Evolutionary conservation across 805 yeast genomes (phyloP), one percentile per base, ranked within the genome.

Genomic region (Spathaspora arborariae): DNA sequence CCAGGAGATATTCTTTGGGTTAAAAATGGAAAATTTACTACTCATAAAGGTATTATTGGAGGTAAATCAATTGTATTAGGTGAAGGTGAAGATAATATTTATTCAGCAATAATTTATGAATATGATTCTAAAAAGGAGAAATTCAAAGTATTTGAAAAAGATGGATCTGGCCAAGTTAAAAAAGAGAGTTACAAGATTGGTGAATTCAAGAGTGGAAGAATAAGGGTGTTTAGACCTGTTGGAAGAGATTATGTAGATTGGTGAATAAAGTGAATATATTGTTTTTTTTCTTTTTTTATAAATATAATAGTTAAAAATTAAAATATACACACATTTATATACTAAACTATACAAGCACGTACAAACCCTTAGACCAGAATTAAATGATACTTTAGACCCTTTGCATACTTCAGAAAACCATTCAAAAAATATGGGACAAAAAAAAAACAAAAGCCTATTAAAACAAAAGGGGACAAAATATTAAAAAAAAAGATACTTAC

Each of bases 1-100:
- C 84, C 95, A 0, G 99, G 99, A 49, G 98, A 94, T 63, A 74
- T 92, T 8, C 65, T 89, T 37, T 86, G 89, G 44, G 78, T 89
- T 51, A 79, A 83, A 56, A 81, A 81, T 46, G 96, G 89, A 5
- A 77, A 77, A 50, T 91, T 92, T 65, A 80, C 78, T 51, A 79
- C 82, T 5, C 88, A 83, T 54, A 84, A 85, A 66, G 78, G 82
- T 19, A 51, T 70, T 20, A 42, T 55, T 15, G 60, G 63, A 5
- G 51, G 57, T 44, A 69, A 68, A 53, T 56, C 74, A 2, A 62
- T 75, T n/a, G 78, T 76, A 5, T 72, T 82, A 13, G 96, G 96
- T 11, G 67, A 65, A 37, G 77, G 75, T 10, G 77, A 72, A 2
- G 45, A 42, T 19, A 61, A 57, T n/a, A 56, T 52, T 7, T 64